Conservation (phyloP, 768 basidiomycete species). For the Lactarius sanguifluus region DNA sequence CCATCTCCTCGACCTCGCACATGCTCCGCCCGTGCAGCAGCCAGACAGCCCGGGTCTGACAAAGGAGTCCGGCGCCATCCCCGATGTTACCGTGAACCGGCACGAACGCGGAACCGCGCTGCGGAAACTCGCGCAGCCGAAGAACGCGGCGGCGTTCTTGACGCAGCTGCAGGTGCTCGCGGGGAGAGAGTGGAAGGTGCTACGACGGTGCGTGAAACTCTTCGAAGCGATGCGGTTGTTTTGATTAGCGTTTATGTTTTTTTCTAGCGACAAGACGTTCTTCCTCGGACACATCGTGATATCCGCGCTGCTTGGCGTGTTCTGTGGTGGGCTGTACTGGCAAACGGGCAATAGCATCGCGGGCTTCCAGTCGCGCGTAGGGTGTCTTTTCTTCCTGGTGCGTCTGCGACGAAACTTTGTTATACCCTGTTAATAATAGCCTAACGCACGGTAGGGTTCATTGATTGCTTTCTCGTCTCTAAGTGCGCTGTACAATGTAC, state of each 20-base stretch:
- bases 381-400: slow-evolving; percentile 91
- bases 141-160: slow-evolving; percentile 76
- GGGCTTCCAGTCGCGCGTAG: slow-evolving; percentile 93
- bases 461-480: slow-evolving; percentile 89
- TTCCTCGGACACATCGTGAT: slow-evolving; percentile 77
- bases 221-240: not conserved
- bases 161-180: slow-evolving; percentile 85
- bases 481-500: slow-evolving; percentile 86
- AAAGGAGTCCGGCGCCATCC: slow-evolving; percentile 6
- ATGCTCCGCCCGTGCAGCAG: slow-evolving; percentile 51
- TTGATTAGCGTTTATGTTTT: slow-evolving; percentile 4
- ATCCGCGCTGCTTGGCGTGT: slow-evolving; percentile 74
- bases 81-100: not conserved
- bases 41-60: slow-evolving; percentile 41
- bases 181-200: slow-evolving; percentile 81
- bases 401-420: slow-evolving; percentile 14
- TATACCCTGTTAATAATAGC: not conserved
- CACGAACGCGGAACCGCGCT: slow-evolving; percentile 24
- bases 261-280: slow-evolving; percentile 76
- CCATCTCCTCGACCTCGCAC: slow-evolving; percentile 86
- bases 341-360: slow-evolving; percentile 78
- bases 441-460: slow-evolving; percentile 56
- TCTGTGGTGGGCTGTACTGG: slow-evolving; percentile 89
- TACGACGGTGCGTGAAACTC: slow-evolving; percentile 56
- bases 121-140: slow-evolving; percentile 27